Percentiles rank a stretch among this genome's conserved stretches.
Evolutionary conservation across 257 asterid species (phyloP).

Genomic region (Sherardia arvensis): DNA sequence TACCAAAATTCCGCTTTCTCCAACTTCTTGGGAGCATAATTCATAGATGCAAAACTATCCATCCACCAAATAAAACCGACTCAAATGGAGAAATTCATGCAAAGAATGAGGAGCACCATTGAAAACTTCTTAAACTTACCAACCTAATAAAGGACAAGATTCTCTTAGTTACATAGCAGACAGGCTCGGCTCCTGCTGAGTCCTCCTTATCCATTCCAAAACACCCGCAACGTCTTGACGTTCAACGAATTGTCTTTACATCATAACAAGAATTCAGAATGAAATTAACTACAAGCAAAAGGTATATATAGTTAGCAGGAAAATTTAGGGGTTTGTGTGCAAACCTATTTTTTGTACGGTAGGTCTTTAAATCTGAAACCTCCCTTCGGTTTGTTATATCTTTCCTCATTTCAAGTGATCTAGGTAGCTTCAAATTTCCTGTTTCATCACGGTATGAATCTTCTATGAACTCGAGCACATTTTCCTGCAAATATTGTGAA

Average conservation of each 20-base stretch:
- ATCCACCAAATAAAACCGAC: background rate
- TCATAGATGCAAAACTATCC: background rate
- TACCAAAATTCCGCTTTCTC: background rate
- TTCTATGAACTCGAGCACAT: slow-evolving; percentile 55
- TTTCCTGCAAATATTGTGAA: slow-evolving; percentile 39
- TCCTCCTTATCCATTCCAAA: slow-evolving; percentile 79
- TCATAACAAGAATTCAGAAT: background rate
- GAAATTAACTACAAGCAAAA: background rate
- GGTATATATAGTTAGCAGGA: background rate
- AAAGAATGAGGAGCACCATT: background rate
- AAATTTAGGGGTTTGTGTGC: background rate
- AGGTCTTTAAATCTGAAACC: slow-evolving; percentile 45
- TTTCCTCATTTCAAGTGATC: slow-evolving; percentile 61
- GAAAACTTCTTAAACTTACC: background rate
- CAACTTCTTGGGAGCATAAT: background rate
- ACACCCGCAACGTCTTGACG: slow-evolving; percentile 49
- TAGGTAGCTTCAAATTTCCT: slow-evolving; percentile 51
- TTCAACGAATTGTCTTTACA: slow-evolving; percentile 53
- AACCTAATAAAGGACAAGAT: background rate
- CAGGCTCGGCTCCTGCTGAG: slow-evolving; percentile 61
- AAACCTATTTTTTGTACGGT: slow-evolving; percentile 72
- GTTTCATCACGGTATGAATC: slow-evolving; percentile 47
- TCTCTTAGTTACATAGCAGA: slow-evolving; percentile 27
- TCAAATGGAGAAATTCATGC: background rate
- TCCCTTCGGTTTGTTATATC: slow-evolving; percentile 42